Evolutionary conservation across 2,329 filamentous ascomycete species (phyloP).

Genomic region (Fusarium algeriense): DNA sequence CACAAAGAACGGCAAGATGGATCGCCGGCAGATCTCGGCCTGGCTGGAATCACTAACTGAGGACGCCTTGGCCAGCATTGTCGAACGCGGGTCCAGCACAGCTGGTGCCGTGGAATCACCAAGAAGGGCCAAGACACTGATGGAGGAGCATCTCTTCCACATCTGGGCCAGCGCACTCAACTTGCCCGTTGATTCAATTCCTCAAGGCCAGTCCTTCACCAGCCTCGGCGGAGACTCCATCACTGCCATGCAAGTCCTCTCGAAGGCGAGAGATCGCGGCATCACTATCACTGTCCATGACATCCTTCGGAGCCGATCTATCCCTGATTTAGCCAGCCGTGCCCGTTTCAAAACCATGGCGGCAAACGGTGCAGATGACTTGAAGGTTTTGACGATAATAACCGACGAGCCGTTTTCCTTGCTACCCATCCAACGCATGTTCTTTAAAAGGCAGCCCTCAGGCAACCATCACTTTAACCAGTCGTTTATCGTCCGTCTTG

Average conservation of each 20-base stretch:
- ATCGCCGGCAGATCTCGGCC: neutral
- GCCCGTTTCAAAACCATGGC: neutral
- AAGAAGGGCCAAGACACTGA: neutral
- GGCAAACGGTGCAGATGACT: neutral
- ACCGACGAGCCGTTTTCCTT: neutral
- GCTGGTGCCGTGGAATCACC: neutral
- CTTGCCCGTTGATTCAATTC: neutral
- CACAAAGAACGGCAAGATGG: neutral
- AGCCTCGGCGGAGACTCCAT: constrained; percentile 2
- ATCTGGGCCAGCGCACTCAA: neutral
- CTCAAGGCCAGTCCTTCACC: neutral
- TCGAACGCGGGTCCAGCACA: neutral
- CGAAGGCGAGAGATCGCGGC: neutral
- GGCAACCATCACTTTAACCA: neutral
- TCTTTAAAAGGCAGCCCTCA: neutral
- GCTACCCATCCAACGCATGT: neutral
- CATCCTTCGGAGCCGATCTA: neutral
- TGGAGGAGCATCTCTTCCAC: neutral
- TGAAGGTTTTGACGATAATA: neutral
- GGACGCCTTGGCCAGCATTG: neutral
- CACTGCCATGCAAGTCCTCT: neutral
- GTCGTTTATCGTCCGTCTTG: neutral
- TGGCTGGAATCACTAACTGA: neutral
- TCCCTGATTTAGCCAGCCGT: neutral
- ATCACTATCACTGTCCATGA: neutral